Evolutionary conservation across 1,139 yeast species (phyloP).

Genomic region (Protomyces arabidopsidicola): DNA sequence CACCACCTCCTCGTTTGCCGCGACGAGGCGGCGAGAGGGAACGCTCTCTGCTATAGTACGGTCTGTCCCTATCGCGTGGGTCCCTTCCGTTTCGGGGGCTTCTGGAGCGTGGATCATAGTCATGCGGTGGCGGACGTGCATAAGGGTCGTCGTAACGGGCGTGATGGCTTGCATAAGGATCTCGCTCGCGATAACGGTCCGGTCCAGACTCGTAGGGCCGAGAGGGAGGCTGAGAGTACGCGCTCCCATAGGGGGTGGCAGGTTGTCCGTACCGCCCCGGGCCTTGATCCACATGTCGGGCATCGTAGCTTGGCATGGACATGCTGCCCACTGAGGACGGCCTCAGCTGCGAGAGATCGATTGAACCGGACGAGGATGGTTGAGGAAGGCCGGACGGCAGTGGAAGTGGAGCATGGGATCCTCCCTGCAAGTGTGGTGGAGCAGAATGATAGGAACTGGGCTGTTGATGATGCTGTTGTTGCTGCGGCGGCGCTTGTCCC

Average conservation of each 20-base stretch:
- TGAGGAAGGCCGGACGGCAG: constrained; percentile 1
- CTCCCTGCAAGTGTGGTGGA: background rate
- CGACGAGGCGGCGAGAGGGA: constrained; percentile 22
- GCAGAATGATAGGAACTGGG: background rate
- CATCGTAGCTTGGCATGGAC: background rate
- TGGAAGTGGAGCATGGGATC: background rate
- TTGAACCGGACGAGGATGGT: constrained; percentile 19
- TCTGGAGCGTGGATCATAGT: constrained; percentile 11
- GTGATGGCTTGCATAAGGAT: background rate
- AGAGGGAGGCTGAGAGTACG: background rate
- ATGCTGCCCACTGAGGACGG: constrained; percentile 1
- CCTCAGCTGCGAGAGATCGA: constrained; percentile 14
- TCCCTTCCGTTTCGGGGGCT: constrained; percentile 9
- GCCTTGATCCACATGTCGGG: background rate
- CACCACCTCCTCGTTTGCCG: constrained; percentile 9
- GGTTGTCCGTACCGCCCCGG: background rate
- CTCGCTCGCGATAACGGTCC: background rate
- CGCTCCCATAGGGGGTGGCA: background rate
- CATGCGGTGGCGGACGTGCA: constrained; percentile 10
- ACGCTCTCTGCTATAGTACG: constrained; percentile 13
- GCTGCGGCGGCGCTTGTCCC: background rate
- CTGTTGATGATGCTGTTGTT: constrained; percentile 4
- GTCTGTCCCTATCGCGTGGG: constrained; percentile 13
- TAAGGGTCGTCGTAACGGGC: background rate
- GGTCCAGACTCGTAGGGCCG: background rate